Percentiles rank a stretch among this genome's conserved stretches.
These are phyloP conservation scores for Ogataea sp. DNA, from an alignment of 805 yeast genomes.

Conservation along the genomic window DNA sequence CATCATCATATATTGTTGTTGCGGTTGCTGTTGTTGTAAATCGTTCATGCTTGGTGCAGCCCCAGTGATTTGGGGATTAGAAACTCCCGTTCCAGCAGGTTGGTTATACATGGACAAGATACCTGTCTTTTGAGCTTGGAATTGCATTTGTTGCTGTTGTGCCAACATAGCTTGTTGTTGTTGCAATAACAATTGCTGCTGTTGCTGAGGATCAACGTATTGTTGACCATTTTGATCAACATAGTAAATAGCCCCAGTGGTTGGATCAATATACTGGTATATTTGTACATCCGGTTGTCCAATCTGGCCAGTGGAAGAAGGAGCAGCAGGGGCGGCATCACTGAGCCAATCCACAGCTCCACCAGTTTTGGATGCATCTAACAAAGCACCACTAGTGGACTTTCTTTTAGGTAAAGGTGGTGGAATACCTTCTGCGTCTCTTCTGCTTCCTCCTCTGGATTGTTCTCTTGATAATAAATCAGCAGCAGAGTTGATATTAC, in stretches of 20 bases:
- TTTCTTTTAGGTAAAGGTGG: constrained; percentile 41
- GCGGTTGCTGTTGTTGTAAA: constrained; percentile 7
- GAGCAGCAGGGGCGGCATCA: constrained; percentile 10
- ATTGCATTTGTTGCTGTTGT: constrained; percentile 18
- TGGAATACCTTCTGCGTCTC: constrained; percentile 28
- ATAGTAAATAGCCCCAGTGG: constrained; percentile 58
- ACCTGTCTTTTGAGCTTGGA: constrained; percentile 19
- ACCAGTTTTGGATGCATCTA: constrained; percentile 20
- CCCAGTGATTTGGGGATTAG: constrained; percentile 2
- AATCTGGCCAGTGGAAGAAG: constrained; percentile 15
- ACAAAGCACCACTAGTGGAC: constrained; percentile 20
- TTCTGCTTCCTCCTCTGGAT: constrained; percentile 5
- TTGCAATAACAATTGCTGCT: constrained; percentile 14
- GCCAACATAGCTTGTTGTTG: constrained; percentile 13
- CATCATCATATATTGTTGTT: constrained; percentile 8
- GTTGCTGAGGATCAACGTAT: constrained; percentile 41
- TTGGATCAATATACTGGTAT: constrained; percentile 65
- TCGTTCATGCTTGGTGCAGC: constrained; percentile 6
- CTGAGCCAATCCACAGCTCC: constrained; percentile 26
- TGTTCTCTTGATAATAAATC: constrained; percentile 43
- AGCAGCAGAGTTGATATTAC: constrained; percentile 52
- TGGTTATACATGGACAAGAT: constrained; percentile 34
- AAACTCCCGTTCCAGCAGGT: constrained; percentile 15
- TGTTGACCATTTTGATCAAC: constrained; percentile 66
- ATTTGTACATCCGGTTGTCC: constrained; percentile 34